Base-by-base conservation (phyloP, 768 basidiomycete genomes). In the Podaxis pistillaris region DNA sequence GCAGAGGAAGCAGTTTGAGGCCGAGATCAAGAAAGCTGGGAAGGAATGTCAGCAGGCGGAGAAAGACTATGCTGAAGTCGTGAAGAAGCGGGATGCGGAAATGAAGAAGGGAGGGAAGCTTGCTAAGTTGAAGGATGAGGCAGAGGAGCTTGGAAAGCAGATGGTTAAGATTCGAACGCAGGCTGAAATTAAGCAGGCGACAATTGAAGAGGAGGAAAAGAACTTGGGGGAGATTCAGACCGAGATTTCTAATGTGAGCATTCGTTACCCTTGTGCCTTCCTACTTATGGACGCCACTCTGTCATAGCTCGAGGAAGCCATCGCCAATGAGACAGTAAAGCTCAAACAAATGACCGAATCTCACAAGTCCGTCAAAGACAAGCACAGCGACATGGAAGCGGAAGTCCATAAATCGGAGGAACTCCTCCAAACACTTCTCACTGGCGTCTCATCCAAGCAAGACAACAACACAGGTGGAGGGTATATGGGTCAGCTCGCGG, bases 401-500 rank as follows among this genome's bases (percentile, higher is more conserved):
- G 82, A 86, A 30, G 82, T 96, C 8, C 72, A 82, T 13, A 90
- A 86, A 19, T 83, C 89, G 15, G 96, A 98, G 73, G 93, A 95
- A 68, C 89, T 98, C n/a, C 82, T 98, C 0, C 96, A 98, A 73
- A 93, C 94, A 0, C 86, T 98, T 19, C 81, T 96, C 52, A 98
- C 96, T 0, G 97, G 97, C 49, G 85, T 98, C 9, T 87, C 94
- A 1, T 89, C 91, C 3, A 81, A 78, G 44, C 82, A 82, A 56
- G 74, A 80, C 30, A 86, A 84, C 62, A 87, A 86, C 44, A 83
- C 86, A 17, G 84, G 86, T 9, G 94, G 95, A 2, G 97, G 97
- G 0, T 98, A 98, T 74, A 90, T 98, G 87, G 97, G 95, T 19
- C 96, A 98, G 72, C 84, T 99, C 46, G 91, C 95, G 0, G 88